Evolutionary conservation across 164 flowering plant genomes (phyloP), one percentile per base, ranked within the genome.

Genomic region (Euptelea pleiosperma): DNA sequence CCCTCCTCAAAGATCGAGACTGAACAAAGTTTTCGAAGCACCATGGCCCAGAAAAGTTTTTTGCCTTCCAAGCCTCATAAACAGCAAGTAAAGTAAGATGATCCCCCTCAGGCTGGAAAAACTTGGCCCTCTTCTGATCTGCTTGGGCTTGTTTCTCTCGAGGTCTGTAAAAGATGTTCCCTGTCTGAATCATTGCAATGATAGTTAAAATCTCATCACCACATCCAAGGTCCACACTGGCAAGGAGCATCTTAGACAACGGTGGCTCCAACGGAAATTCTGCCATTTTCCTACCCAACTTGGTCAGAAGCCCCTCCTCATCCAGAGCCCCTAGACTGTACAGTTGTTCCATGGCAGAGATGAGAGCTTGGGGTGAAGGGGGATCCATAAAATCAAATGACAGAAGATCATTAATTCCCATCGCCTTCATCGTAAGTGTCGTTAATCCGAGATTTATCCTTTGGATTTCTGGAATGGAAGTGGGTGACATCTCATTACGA

Each of bases 341-440:
- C 15, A 91, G 81, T 66, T 88, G 94, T 40, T 83, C 91, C 91
- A 91, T 84, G 50, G 98, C 96, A 73, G 96, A 86, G 55, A 88
- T 81, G 41, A 91, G 85, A n/a, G 98, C 98, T 65, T 91, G 96
- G 33, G 98, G 90, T 6, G 94, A 62, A 57, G 98, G 98, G 6
- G 96, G 87, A 57, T 91, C 98, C 96, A 91, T 88, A 69, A 91
- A 91, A 66, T 91, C 98, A 73, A 91, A 91, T 1, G 91, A 84
- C 3, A 88, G 67, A 11, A 91, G 81, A 70, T 91, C 94, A 72
- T 91, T 91, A 18, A 91, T 89, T 8, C 98, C 98, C 98, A 91
- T 86, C 11, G 98, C 98, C 67, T 88, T 88, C 92, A 91, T 73
- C 0, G 58, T 73, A 16, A 91, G 85, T 0, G 89, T 82, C 12